Base-by-base conservation (phyloP, 768 basidiomycete genomes). In the Kwoniella europaea region DNA sequence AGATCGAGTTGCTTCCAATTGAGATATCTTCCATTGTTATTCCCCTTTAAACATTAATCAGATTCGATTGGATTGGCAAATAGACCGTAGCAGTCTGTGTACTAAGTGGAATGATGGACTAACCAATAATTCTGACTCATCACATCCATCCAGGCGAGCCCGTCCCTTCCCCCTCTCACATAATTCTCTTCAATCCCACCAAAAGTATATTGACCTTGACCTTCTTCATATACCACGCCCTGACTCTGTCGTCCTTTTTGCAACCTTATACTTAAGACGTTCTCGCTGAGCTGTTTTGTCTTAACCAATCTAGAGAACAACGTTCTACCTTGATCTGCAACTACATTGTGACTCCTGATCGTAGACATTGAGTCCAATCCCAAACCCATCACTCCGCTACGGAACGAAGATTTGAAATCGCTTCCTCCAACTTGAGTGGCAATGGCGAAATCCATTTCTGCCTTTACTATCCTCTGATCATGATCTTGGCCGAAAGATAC, bases 101-200 rank as follows among this genome's bases (percentile, higher is more conserved):
- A 27, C 58, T 41, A 24, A 41, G 27, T 12, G 18, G 42, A 4
- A 35, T 35, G 35, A 35, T 29, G 1, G 6, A 61, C 73, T 67
- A 43, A 74, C 74, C 74, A 75, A 42, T 72, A 75, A 20, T 69
- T 67, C n/a, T 54, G 24, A 60, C 74, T 75, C 22, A 68, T 62
- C 12, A 72, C 71, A n/a, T 55, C 43, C 1, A 60, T n/a, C 74
- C 74, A 75, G 2, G 52, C 56, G 10, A 75, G 22, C 1, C 71
- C 74, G 0, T 68, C 46, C 24, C 68, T 27, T 10, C 71, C 74
- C 2, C 68, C 68, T 15, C 59, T 4, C 22, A 75, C 50, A 64
- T 67, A 75, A 13, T 42, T 35, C 7, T 67, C 60, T 52, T 72
- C 74, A 9, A 75, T 63, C 5, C 74, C 74, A 22, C 74, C 74